These are phyloP conservation scores for Pluteus cervinus DNA, from an alignment of 768 basidiomycete species.

Conservation along the genomic window DNA sequence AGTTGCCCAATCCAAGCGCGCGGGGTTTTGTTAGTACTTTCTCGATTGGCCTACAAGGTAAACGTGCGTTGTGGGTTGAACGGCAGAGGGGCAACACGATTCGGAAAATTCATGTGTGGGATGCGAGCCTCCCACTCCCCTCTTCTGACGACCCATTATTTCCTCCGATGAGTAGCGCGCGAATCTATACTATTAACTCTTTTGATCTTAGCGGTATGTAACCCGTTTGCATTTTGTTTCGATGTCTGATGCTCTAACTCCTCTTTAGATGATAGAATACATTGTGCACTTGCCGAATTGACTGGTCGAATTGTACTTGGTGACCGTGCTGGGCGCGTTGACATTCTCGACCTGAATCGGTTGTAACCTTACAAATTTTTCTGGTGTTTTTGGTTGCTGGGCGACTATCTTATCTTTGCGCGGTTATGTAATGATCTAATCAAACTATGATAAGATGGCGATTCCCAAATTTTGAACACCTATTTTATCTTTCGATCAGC, in stretches of 20 bases:
- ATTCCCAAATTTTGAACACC: too few species aligned
- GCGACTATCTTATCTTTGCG: too few species aligned
- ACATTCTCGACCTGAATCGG: conserved; percentile 19
- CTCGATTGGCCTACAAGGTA: conserved; percentile 40
- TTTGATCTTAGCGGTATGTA: conserved; percentile 34
- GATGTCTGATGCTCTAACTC: conserved; percentile 4
- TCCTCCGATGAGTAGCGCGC: conserved; percentile 1
- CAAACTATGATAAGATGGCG: too few species aligned
- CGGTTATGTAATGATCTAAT: too few species aligned
- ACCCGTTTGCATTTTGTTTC: background rate
- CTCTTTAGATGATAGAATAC: conserved; percentile 34
- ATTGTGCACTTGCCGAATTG: conserved; percentile 40
- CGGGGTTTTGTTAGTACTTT: conserved; percentile 48
- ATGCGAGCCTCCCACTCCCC: conserved; percentile 8
- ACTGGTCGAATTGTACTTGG: conserved; percentile 37
- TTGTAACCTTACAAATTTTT: too few species aligned
- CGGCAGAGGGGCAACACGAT: conserved; percentile 33
- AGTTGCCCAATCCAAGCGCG: conserved; percentile 10
- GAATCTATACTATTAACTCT: conserved; percentile 24
- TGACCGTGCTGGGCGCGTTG: conserved; percentile 32
- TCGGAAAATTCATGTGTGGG: conserved; percentile 43
- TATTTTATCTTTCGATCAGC: too few species aligned
- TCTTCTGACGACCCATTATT: background rate
- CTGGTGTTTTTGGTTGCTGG: too few species aligned
- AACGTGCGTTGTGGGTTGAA: conserved; percentile 53